Conservation (phyloP, 805 yeast genomes). For the Yamadazyma paraphyllophila region DNA sequence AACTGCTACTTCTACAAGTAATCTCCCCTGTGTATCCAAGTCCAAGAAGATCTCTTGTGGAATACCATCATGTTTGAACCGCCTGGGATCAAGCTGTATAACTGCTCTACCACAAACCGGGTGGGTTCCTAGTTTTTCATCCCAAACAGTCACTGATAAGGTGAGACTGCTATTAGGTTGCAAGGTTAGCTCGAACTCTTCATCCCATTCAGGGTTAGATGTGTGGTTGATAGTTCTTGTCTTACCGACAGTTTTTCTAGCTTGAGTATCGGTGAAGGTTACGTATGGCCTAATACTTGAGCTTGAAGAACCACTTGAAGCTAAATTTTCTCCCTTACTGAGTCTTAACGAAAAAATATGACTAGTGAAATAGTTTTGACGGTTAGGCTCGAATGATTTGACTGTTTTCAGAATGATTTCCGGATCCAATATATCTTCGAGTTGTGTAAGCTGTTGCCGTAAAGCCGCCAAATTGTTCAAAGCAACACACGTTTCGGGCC, state of each 20-base stretch:
- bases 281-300: conserved; percentile 58
- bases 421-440: conserved; percentile 60
- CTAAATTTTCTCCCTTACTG: conserved; percentile 59
- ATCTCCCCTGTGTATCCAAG: conserved; percentile 65
- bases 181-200: conserved; percentile 64
- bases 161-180: conserved; percentile 43
- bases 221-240: conserved; percentile 65
- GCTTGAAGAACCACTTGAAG: conserved; percentile 16
- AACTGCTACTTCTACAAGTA: conserved; percentile 65
- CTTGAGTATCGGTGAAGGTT: conserved; percentile 56
- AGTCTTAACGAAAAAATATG: conserved; percentile 65
- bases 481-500: conserved; percentile 67
- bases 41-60: conserved; percentile 60
- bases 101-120: conserved; percentile 65
- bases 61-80: conserved; percentile 64
- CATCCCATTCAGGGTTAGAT: conserved; percentile 81
- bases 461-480: conserved; percentile 63
- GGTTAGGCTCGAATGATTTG: conserved; percentile 29
- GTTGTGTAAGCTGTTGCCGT: conserved; percentile 44
- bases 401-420: conserved; percentile 50
- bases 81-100: conserved; percentile 58
- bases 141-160: conserved; percentile 68
- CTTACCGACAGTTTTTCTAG: conserved; percentile 57
- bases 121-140: conserved; percentile 54
- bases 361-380: conserved; percentile 34